A percentile compares a stretch with the other conserved stretches of the same genome.
phyloP scores from a whole-genome alignment of 2,329 filamentous ascomycete species.

The Botrytis fabae region DNA sequence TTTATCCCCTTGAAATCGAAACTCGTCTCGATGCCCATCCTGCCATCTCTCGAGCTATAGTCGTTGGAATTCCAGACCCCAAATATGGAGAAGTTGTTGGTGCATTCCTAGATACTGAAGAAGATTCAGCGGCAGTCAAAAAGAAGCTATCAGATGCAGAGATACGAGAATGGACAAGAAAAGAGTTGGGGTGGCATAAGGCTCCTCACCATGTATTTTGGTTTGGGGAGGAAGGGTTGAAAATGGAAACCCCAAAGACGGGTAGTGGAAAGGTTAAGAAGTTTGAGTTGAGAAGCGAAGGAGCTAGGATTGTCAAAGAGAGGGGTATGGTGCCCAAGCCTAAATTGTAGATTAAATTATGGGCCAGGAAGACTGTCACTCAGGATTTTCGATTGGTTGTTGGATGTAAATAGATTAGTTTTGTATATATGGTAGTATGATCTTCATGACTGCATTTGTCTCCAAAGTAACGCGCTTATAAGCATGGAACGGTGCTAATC shows the following conservation, averaged over 20 bases:
- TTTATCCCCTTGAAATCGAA: conserved; percentile 68
- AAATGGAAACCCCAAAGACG: conserved; percentile 58
- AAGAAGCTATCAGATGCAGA: conserved; percentile 62
- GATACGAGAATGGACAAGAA: conserved; percentile 62
- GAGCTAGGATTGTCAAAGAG: conserved; percentile 29
- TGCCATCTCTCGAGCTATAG: conserved; percentile 56
- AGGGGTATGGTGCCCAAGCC: conserved; percentile 14
- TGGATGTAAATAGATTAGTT: background rate
- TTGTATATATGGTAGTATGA: conserved; percentile 15
- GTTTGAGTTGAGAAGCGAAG: conserved; percentile 40
- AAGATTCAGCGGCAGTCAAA: conserved; percentile 52
- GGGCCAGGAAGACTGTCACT: background rate
- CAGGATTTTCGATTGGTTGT: background rate
- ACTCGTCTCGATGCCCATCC: conserved; percentile 62
- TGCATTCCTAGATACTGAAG: conserved; percentile 63
- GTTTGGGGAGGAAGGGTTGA: conserved; percentile 59
- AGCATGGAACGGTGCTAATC: background rate
- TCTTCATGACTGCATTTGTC: background rate
- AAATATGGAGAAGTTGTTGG: conserved; percentile 67
- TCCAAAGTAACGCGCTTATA: background rate
- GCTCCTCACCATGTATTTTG: conserved; percentile 75
- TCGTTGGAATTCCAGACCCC: conserved; percentile 63
- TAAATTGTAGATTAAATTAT: conserved; percentile 6
- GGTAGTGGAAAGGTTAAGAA: conserved; percentile 72
- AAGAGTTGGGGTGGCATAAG: conserved; percentile 65